Conservation (phyloP, 75 land plant species). For the Selaginella tamariscina region DNA sequence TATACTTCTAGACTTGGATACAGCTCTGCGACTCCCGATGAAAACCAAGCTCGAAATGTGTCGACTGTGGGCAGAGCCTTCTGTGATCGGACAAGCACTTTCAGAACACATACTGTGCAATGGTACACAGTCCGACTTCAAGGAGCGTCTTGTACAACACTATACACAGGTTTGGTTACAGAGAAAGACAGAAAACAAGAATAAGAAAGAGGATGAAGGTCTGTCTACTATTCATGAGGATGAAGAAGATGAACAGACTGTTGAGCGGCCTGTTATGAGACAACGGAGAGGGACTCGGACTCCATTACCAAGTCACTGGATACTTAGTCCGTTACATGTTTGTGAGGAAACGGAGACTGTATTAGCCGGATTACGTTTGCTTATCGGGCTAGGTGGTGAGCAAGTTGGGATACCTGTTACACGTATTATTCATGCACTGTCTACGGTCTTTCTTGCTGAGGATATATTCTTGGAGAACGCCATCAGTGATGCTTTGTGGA, state of each 20-base stretch:
- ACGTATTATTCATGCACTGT: conserved; percentile 75
- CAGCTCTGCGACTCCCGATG: neutral
- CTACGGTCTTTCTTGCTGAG: conserved; percentile 46
- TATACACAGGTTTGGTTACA: conserved; percentile 49
- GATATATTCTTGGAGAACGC: conserved; percentile 51
- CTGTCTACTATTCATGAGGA: conserved; percentile 67
- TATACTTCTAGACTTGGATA: conserved; percentile 27
- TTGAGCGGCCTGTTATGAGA: conserved; percentile 16
- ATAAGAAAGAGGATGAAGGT: conserved; percentile 11
- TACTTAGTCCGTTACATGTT: conserved; percentile 67
- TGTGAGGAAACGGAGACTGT: conserved; percentile 23
- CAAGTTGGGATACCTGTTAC: conserved; percentile 36
- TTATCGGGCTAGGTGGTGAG: conserved; percentile 47
- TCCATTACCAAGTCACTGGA: conserved; percentile 82
- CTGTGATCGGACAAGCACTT: neutral
- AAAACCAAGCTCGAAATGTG: neutral
- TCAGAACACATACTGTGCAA: neutral
- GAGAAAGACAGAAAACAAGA: conserved; percentile 16
- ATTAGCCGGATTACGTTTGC: conserved; percentile 54
- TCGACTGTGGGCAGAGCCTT: neutral
- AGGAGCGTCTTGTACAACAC: conserved; percentile 41
- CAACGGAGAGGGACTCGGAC: conserved; percentile 82
- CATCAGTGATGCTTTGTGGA: conserved; percentile 36
- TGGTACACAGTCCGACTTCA: conserved; percentile 1
- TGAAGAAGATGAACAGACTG: conserved; percentile 13